Percentiles rank a stretch among this genome's conserved stretches.
phyloP scores from a whole-genome alignment of 768 basidiomycete genomes.

The Panaeolus papilionaceus region DNA sequence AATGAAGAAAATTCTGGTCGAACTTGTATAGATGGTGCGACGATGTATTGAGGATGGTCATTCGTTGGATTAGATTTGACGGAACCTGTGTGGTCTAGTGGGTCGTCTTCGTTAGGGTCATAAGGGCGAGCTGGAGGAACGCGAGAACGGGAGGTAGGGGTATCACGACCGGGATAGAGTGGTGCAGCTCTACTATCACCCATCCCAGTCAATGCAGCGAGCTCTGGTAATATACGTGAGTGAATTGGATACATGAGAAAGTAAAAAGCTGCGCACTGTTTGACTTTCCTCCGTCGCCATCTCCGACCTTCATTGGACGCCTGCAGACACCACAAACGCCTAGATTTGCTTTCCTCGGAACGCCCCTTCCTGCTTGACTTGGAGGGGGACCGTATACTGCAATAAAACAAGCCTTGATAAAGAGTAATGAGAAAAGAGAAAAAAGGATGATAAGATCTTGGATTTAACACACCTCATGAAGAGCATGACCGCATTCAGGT shows the following conservation, averaged over 20 bases:
- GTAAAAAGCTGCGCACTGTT: conserved; percentile 71
- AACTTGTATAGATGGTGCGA: conserved; percentile 93
- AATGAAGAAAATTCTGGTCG: conserved; percentile 90
- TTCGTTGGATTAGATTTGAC: conserved; percentile 49
- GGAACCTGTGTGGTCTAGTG: conserved; percentile 65
- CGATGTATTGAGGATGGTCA: conserved; percentile 72
- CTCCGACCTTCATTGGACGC: conserved; percentile 94
- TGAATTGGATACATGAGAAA: conserved; percentile 17
- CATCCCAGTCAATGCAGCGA: conserved; percentile 93
- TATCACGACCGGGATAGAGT: conserved; percentile 75
- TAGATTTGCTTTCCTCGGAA: conserved; percentile 76
- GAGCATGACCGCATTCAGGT: conserved; percentile 95
- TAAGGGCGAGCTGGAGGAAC: conserved; percentile 46
- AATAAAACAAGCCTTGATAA: conserved; percentile 88
- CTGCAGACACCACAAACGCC: conserved; percentile 98
- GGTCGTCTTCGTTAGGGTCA: conserved; percentile 88
- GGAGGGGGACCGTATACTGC: conserved; percentile 94
- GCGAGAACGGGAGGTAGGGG: conserved; percentile 51
- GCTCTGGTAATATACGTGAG: conserved; percentile 57
- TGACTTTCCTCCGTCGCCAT: conserved; percentile 83
- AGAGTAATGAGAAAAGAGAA: conserved; percentile 21
- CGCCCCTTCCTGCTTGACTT: conserved; percentile 54
- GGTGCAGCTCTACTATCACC: conserved; percentile 61
- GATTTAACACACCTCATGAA: conserved; percentile 79
- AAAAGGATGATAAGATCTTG: conserved; percentile 22